phyloP scores from a whole-genome alignment of 225 moss, liverwort and hornwort species.

The Antitrichia curtipendula region DNA sequence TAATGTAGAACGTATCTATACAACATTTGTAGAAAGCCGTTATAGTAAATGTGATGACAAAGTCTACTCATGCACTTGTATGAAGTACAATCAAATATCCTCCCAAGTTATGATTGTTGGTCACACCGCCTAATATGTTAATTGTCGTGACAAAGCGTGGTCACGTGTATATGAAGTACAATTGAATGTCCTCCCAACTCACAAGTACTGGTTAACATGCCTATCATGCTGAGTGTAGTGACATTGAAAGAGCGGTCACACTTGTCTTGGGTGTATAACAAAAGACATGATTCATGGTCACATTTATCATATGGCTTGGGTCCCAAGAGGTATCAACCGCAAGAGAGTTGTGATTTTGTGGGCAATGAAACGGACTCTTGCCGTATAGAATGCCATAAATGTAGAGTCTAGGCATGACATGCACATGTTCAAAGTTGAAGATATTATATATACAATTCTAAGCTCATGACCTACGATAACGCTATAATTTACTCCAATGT shows the following conservation, averaged over 20 bases:
- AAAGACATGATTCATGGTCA: too few relatives aligned
- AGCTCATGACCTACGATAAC: rapidly evolving
- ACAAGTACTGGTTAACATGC: too few relatives aligned
- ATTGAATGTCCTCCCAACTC: neutral
- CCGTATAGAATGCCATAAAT: neutral
- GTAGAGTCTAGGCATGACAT: rapidly evolving
- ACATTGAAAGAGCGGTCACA: rapidly evolving
- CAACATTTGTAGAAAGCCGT: too few relatives aligned
- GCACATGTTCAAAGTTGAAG: rapidly evolving
- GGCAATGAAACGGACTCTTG: rapidly evolving
- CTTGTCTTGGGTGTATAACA: neutral
- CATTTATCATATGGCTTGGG: rapidly evolving
- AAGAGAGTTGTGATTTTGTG: rapidly evolving
- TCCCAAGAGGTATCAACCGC: rapidly evolving
- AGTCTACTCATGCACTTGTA: neutral
- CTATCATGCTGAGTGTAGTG: neutral
- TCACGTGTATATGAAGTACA: neutral
- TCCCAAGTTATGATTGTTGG: neutral
- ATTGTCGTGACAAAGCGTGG: rapidly evolving
- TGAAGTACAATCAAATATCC: neutral
- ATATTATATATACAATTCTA: neutral
- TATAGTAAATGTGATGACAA: neutral
- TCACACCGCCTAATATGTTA: neutral
- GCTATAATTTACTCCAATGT: too few relatives aligned
- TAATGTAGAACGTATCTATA: neutral